Evolutionary conservation across 805 yeast species (phyloP).

Genomic region (Tetrapisispora namnaoensis): DNA sequence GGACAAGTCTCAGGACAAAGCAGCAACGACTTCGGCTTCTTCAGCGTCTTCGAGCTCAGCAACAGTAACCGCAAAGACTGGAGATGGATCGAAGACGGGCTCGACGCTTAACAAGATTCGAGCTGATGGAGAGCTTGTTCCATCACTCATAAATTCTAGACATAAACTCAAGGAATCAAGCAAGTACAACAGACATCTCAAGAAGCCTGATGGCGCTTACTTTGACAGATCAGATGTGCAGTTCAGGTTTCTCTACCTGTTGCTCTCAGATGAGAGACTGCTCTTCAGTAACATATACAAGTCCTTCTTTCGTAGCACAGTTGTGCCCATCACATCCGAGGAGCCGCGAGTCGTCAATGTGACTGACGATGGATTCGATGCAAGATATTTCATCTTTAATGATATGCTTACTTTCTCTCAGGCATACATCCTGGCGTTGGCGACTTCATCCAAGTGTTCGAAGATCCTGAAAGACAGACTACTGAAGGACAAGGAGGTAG

Average conservation of each 20-base stretch:
- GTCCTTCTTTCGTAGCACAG: conserved; percentile 29
- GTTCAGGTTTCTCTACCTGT: conserved; percentile 56
- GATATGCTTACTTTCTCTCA: conserved; percentile 69
- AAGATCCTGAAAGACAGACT: conserved; percentile 73
- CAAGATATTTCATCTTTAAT: conserved; percentile 29
- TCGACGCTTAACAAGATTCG: conserved; percentile 6
- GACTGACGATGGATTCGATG: conserved; percentile 29
- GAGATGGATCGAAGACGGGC: conserved; percentile 5
- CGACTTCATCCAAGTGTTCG: conserved; percentile 76
- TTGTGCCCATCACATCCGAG: conserved; percentile 27
- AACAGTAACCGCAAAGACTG: too few species aligned
- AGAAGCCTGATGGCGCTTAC: conserved; percentile 88
- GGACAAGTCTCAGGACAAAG: too few species aligned
- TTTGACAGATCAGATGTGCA: conserved; percentile 84
- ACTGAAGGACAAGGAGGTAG: conserved; percentile 48
- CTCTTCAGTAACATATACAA: conserved; percentile 62
- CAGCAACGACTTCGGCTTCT: too few species aligned
- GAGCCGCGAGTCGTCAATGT: conserved; percentile 27
- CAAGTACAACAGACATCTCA: conserved; percentile 44
- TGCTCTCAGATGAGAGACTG: conserved; percentile 52
- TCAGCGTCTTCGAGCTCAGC: too few species aligned
- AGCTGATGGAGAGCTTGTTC: conserved; percentile 2
- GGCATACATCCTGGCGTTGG: conserved; percentile 68
- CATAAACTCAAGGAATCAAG: conserved; percentile 18
- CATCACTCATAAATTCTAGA: conserved; percentile 6